Percentiles rank a stretch among this genome's conserved stretches.
These are phyloP conservation scores for Saxophila tyrrhenica DNA, from an alignment of 495 filamentous ascomycete genomes.

Conservation along the genomic window DNA sequence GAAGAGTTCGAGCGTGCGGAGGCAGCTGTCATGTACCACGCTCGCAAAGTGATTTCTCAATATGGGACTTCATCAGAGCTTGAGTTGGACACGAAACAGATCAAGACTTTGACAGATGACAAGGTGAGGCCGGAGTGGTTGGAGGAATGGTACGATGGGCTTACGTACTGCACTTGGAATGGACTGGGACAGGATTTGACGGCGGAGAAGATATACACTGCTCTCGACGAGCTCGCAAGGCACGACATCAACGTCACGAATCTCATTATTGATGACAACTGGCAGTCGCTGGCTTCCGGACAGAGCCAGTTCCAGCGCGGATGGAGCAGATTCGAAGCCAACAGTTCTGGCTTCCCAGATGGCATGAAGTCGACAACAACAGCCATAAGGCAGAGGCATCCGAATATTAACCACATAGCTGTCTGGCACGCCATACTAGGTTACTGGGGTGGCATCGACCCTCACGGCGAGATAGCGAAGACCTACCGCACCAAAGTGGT, in stretches of 20 bases:
- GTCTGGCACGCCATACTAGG: conserved; percentile 89
- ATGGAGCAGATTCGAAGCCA: conserved; percentile 72
- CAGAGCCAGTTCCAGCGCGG: conserved; percentile 40
- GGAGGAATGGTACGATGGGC: conserved; percentile 80
- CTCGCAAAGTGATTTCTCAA: conserved; percentile 53
- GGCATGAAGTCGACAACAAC: conserved; percentile 60
- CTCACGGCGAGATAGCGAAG: conserved; percentile 56
- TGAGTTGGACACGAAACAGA: conserved; percentile 23
- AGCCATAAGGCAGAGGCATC: conserved; percentile 56
- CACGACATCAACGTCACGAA: conserved; percentile 66
- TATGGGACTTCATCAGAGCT: conserved; percentile 22
- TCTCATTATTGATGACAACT: conserved; percentile 92
- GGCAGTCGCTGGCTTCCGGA: conserved; percentile 57
- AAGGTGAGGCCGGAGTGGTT: conserved; percentile 60
- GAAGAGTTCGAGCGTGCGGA: conserved; percentile 65
- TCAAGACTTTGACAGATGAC: conserved; percentile 32
- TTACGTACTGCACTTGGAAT: conserved; percentile 87
- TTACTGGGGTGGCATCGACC: conserved; percentile 86
- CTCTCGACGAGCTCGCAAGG: conserved; percentile 57
- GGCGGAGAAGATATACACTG: conserved; percentile 64
- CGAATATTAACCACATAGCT: conserved; percentile 68
- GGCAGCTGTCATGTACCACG: conserved; percentile 75
- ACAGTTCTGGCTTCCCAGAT: conserved; percentile 63
- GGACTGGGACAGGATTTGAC: conserved; percentile 70
- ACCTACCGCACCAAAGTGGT: conserved; percentile 69